phyloP scores from a whole-genome alignment of 129 eudicot species.

The Flaveria trinervia region DNA sequence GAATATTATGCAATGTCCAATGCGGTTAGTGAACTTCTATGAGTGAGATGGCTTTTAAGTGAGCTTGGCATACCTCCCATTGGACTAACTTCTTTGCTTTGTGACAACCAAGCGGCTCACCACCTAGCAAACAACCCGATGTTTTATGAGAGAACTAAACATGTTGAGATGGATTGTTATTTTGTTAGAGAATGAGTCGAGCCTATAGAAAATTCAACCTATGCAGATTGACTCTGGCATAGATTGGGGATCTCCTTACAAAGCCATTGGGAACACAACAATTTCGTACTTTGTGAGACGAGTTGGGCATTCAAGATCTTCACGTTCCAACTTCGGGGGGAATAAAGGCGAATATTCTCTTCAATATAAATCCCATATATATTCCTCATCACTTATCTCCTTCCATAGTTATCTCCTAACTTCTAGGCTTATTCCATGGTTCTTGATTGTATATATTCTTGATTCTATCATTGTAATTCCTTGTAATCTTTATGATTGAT shows the following conservation, averaged over 20 bases:
- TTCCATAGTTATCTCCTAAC: no score
- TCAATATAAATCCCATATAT: no score
- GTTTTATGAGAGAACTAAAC: background rate
- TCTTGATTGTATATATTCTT: no score
- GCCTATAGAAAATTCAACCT: background rate
- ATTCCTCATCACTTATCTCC: no score
- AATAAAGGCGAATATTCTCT: no score
- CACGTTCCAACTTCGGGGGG: no score
- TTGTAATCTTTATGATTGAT: no score
- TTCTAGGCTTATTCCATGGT: no score
- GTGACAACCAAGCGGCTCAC: background rate
- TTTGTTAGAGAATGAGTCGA: background rate
- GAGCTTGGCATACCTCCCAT: background rate
- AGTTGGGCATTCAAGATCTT: no score
- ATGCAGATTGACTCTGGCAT: background rate
- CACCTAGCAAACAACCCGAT: background rate
- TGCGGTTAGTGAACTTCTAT: background rate
- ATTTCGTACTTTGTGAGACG: background rate
- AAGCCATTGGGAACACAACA: background rate
- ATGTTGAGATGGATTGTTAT: no score
- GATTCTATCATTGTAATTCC: no score
- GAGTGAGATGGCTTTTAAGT: background rate
- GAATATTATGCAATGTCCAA: background rate
- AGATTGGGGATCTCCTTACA: background rate
- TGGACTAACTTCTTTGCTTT: background rate